A percentile compares a stretch with the other conserved stretches of the same genome.
Conservation (phyloP, 2,329 filamentous ascomycete genomes). For the Fusarium albidum region DNA sequence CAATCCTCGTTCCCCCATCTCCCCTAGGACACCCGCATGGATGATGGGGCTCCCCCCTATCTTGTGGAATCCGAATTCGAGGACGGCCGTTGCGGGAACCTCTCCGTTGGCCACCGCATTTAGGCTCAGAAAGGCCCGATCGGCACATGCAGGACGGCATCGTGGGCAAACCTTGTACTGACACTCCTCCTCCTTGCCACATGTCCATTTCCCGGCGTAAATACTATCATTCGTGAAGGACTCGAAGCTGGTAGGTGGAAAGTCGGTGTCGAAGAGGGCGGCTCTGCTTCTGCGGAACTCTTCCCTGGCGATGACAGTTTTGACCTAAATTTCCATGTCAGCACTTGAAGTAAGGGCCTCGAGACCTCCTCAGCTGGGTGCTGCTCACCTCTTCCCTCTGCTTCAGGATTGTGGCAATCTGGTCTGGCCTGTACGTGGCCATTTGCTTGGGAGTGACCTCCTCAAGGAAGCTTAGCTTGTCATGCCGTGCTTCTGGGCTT, state of each 20-base stretch:
- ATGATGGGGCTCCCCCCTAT: conserved; percentile 53
- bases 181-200: conserved; percentile 53
- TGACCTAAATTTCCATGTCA: conserved; percentile 20
- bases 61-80: conserved; percentile 62
- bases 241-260: conserved; percentile 28
- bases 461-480: conserved; percentile 54
- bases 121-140: conserved; percentile 59
- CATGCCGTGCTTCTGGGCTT: conserved; percentile 51
- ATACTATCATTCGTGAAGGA: conserved; percentile 22
- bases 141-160: conserved; percentile 55
- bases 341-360: conserved; percentile 40
- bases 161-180: conserved; percentile 58
- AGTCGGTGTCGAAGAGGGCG: conserved; percentile 30
- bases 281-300: conserved; percentile 35
- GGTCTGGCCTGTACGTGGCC: conserved; percentile 54
- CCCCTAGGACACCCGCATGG: conserved; percentile 48
- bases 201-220: conserved; percentile 50
- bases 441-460: conserved; percentile 55
- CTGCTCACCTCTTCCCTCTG: conserved; percentile 58
- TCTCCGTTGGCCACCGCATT: conserved; percentile 59
- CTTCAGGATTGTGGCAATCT: conserved; percentile 56
- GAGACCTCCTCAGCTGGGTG: too few species aligned
- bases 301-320: conserved; percentile 43
- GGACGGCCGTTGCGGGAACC: conserved; percentile 57
- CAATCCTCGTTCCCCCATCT: conserved; percentile 52